phyloP scores from a whole-genome alignment of 179 eudicot species.

The Silene coronaria region DNA sequence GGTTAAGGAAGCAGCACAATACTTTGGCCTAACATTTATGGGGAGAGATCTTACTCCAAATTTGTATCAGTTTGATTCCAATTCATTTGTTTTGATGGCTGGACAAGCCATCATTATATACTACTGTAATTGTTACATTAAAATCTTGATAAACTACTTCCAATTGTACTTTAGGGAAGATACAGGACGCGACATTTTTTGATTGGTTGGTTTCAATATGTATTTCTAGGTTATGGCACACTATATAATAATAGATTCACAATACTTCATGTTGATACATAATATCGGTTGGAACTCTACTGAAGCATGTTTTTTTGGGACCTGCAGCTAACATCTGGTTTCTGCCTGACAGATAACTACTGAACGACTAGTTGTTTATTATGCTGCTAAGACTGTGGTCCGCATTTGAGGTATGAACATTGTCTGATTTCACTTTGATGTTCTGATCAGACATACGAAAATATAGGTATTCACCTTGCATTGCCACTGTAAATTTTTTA shows the following conservation, averaged over 20 bases:
- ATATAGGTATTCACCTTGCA: too few species aligned
- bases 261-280: conserved; percentile 16
- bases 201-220: conserved; percentile 21
- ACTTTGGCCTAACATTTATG: conserved; percentile 19
- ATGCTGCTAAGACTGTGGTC: too few species aligned
- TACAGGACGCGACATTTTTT: conserved; percentile 21
- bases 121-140: conserved; percentile 21
- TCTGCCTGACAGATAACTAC: too few species aligned
- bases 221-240: conserved; percentile 11
- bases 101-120: conserved; percentile 23
- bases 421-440: too few species aligned
- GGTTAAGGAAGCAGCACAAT: conserved; percentile 17
- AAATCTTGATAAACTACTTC: conserved; percentile 18
- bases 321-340: not conserved
- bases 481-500: too few species aligned
- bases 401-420: too few species aligned
- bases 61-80: conserved; percentile 29
- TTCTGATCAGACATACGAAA: too few species aligned
- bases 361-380: too few species aligned
- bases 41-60: conserved; percentile 19
- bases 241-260: conserved; percentile 12
- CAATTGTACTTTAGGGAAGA: conserved; percentile 20
- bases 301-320: conserved; percentile 3
- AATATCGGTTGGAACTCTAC: conserved; percentile 12
- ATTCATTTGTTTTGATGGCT: conserved; percentile 29